Conservation (phyloP, 805 yeast genomes). For the Metschnikowia koreensis region DNA sequence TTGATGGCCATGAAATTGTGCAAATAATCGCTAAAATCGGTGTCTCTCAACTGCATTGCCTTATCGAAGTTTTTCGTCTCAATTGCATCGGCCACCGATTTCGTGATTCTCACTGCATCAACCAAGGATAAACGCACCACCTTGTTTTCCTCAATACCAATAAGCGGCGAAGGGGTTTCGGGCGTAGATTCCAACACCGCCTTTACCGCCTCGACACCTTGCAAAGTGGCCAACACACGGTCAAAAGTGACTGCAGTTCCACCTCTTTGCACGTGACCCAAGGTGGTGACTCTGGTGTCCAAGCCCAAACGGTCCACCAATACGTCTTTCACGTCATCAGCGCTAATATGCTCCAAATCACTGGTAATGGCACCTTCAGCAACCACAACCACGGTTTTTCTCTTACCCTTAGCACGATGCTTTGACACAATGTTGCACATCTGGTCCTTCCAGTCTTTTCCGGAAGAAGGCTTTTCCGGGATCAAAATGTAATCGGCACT, state of each 20-base stretch:
- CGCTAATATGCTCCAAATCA: conserved; percentile 63
- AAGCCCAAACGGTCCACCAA: conserved; percentile 60
- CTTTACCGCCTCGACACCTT: conserved; percentile 79
- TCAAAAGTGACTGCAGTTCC: conserved; percentile 79
- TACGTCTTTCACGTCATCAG: conserved; percentile 63
- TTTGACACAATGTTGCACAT: conserved; percentile 60
- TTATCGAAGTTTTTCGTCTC: conserved; percentile 61
- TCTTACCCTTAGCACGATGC: conserved; percentile 69
- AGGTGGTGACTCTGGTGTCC: conserved; percentile 74
- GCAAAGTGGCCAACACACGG: conserved; percentile 68
- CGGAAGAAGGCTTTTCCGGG: conserved; percentile 73
- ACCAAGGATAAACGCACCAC: conserved; percentile 66
- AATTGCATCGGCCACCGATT: conserved; percentile 70
- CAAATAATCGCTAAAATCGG: conserved; percentile 65
- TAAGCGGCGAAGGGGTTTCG: conserved; percentile 75
- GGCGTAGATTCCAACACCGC: conserved; percentile 70
- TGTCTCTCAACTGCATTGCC: conserved; percentile 70
- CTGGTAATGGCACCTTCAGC: conserved; percentile 82
- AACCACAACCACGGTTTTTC: conserved; percentile 76
- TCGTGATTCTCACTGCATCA: conserved; percentile 70
- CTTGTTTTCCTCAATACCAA: conserved; percentile 69
- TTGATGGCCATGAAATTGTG: conserved; percentile 57
- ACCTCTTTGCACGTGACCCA: conserved; percentile 84
- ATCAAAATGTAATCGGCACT: conserved; percentile 79
- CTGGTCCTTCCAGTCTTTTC: conserved; percentile 63